Evolutionary conservation across 345 rosid species (phyloP).

Genomic region (Eutrema japonicum): DNA sequence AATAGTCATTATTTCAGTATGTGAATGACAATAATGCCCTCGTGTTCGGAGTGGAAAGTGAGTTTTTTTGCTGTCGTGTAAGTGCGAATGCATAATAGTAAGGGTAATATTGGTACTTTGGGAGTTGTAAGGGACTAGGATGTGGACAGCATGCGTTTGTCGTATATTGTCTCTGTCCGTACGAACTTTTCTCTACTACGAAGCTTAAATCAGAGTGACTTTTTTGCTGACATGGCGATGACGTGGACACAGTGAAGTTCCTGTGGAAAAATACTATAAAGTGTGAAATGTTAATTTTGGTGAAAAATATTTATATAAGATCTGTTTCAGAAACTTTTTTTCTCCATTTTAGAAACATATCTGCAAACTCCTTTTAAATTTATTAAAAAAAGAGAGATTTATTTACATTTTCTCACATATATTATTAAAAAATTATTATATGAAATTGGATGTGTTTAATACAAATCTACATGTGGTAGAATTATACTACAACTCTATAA

Average conservation of each 20-base stretch:
- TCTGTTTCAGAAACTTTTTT: not conserved
- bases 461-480: too few relatives aligned
- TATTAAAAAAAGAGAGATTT: not conserved
- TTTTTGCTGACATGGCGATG: not conserved
- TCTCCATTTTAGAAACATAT: not conserved
- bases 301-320: not conserved
- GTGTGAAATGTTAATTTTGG: not conserved
- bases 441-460: too few relatives aligned
- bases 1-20: too few relatives aligned
- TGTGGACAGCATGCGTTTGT: slow-evolving; percentile 8
- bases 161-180: not conserved
- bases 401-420: not conserved
- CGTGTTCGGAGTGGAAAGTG: not conserved
- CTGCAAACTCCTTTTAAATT: not conserved
- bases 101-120: too few relatives aligned
- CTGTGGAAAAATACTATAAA: too few relatives aligned
- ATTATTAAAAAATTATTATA: not conserved
- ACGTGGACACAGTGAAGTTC: too few relatives aligned
- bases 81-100: not conserved
- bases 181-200: not conserved
- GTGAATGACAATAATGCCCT: not conserved
- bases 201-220: not conserved
- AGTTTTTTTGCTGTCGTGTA: not conserved
- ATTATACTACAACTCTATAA: too few relatives aligned
- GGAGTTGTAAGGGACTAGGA: not conserved